These are phyloP conservation scores for Cyberlindnera xishuangbannaensis DNA, from an alignment of 805 yeast species.

Conservation along the genomic window DNA sequence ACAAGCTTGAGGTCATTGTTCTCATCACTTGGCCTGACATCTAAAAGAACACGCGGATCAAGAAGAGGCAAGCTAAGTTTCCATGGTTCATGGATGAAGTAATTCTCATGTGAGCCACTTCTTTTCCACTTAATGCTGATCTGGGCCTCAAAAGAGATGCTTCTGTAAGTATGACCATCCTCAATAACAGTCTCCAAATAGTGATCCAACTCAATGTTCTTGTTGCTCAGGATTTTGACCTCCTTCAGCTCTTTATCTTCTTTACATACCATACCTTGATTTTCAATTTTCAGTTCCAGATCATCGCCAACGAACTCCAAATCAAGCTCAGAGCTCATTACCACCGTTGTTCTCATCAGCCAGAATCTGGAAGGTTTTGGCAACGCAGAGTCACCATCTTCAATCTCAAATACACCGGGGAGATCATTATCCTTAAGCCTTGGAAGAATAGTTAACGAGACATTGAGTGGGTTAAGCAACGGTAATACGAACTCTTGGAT, in stretches of 20 bases:
- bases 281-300: constrained; percentile 26
- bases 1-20: constrained; percentile 28
- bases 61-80: constrained; percentile 53
- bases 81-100: constrained; percentile 35
- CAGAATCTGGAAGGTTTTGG: constrained; percentile 33
- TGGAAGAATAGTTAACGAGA: constrained; percentile 29
- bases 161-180: constrained; percentile 35
- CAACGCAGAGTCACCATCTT: constrained; percentile 13
- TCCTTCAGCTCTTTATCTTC: constrained; percentile 10
- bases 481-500: constrained; percentile 21
- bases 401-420: constrained; percentile 23
- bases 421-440: constrained; percentile 24
- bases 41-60: constrained; percentile 63
- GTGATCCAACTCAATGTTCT: constrained; percentile 14
- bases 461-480: constrained; percentile 27
- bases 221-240: constrained; percentile 3
- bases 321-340: constrained; percentile 19
- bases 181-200: constrained; percentile 30
- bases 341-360: constrained; percentile 29
- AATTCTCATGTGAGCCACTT: constrained; percentile 16
- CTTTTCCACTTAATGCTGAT: constrained; percentile 33
- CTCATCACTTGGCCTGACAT: constrained; percentile 23
- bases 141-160: constrained; percentile 27
- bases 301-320: constrained; percentile 32
- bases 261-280: constrained; percentile 31